phyloP scores from a whole-genome alignment of 2,329 filamentous ascomycete genomes.

The Fusarium albidum region DNA sequence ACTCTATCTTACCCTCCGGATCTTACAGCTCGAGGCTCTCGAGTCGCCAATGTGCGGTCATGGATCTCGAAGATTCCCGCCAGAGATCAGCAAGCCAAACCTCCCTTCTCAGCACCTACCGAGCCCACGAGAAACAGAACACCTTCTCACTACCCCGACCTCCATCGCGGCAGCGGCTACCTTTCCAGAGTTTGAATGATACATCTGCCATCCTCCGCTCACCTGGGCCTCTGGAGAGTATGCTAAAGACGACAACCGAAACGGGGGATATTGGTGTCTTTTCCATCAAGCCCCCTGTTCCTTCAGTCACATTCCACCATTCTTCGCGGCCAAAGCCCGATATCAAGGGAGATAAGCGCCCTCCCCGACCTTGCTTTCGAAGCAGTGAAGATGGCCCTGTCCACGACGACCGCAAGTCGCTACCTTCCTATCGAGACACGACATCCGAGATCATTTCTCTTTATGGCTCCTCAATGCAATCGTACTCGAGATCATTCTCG shows the following conservation, averaged over 20 bases:
- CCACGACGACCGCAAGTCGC: slow-evolving; percentile 52
- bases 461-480: slow-evolving; percentile 61
- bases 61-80: slow-evolving; percentile 42
- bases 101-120: slow-evolving; percentile 47
- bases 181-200: slow-evolving; percentile 54
- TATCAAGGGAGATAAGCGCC: slow-evolving; percentile 41
- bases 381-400: slow-evolving; percentile 43
- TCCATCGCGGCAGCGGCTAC: slow-evolving; percentile 44
- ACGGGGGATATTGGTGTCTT: slow-evolving; percentile 71
- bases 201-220: slow-evolving; percentile 54
- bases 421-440: slow-evolving; percentile 60
- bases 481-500: slow-evolving; percentile 52
- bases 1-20: slow-evolving; percentile 23
- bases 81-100: slow-evolving; percentile 51
- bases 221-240: slow-evolving; percentile 66
- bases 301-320: slow-evolving; percentile 44
- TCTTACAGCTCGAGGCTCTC: slow-evolving; percentile 5
- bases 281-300: slow-evolving; percentile 53
- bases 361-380: slow-evolving; percentile 41
- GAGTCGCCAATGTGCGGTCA: slow-evolving; percentile 26
- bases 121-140: slow-evolving; percentile 35
- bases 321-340: slow-evolving; percentile 41
- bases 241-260: slow-evolving; percentile 72
- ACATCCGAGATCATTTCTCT: slow-evolving; percentile 65
- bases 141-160: slow-evolving; percentile 29